These are phyloP conservation scores for Penstemon barbatus DNA, from an alignment of 257 asterid species.

Conservation along the genomic window DNA sequence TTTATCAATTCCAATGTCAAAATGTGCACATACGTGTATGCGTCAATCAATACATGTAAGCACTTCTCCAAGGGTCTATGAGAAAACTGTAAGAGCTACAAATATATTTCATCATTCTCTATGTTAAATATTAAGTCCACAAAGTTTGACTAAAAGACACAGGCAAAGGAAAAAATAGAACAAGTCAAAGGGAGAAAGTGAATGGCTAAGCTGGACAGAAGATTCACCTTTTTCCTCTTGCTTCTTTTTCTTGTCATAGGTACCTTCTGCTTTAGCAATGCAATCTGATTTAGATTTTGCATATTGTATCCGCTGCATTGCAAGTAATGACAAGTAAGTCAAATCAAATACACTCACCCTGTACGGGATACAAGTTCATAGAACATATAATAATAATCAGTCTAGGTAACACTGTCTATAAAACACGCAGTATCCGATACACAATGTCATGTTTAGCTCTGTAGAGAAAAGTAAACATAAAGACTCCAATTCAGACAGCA, in stretches of 20 bases:
- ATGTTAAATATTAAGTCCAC: not conserved
- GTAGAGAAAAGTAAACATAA: too few relatives aligned
- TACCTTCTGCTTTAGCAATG: conserved; percentile 96
- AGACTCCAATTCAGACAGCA: too few relatives aligned
- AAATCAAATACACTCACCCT: not conserved
- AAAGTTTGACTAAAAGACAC: not conserved
- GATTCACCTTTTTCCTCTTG: conserved; percentile 87
- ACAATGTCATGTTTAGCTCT: not conserved
- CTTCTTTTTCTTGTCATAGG: conserved; percentile 97
- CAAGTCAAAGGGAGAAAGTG: conserved; percentile 1
- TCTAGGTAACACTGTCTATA: not conserved
- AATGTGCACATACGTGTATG: not conserved
- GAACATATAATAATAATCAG: not conserved
- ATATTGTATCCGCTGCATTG: conserved; percentile 86
- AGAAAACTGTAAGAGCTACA: not conserved
- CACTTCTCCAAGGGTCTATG: not conserved
- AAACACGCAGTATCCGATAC: not conserved
- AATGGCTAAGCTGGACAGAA: conserved; percentile 19
- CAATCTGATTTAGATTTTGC: conserved; percentile 90
- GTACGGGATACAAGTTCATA: not conserved
- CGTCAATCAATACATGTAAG: not conserved
- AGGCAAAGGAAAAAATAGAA: not conserved
- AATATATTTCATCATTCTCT: not conserved
- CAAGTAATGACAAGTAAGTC: conserved; percentile 22
- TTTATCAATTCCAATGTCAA: not conserved